Base-by-base conservation (phyloP, 1,284 basidiomycete genomes). In the Coniferiporia sulphurascens region DNA sequence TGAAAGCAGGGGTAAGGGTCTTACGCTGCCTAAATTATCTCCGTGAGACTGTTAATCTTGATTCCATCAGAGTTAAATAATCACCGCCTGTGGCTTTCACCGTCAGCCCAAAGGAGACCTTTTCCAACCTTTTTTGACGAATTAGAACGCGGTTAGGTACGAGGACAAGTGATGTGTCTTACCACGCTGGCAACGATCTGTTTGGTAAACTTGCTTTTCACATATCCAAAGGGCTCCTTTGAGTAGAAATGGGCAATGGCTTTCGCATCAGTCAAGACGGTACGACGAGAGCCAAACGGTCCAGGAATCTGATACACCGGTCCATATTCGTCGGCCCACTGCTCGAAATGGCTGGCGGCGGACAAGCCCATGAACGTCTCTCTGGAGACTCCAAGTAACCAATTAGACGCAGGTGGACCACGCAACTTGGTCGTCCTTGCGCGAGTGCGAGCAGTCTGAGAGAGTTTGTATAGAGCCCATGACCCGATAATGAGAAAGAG, bases 251-350 rank as follows among this genome's bases (percentile, higher is more conserved):
- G 80, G 0, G 76, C 70, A 35, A 80, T 70, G 0, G 83, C 84
- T 63, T 78, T 82, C 0, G 82, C 78, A 63, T 86, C 84, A 45
- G 74, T 74, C 9, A 86, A 69, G 3, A 82, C 66, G 19, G 84
- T 69, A 19, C 67, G 69, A 5, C 63, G 72, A 0, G 68, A 63
- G 0, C 81, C 81, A 17, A 85, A 66, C 0, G 69, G 63, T 0
- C 66, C 65, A 0, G 81, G 74, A 21, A 82, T 62, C 48, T 70
- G 64, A 62, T 73, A 84, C 0, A 76, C 79, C 4, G 73, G 66
- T 3, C 84, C 83, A 52, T 82, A 83, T 54, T 79, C 68, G 10
- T 70, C 66, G 0, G 73, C 73, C 75, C 75, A 75, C 15, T 64
- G 59, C 57, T 75, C 74, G 58, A 67, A 71, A 1, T 50, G 5